Evolutionary conservation across 2,329 filamentous ascomycete species (phyloP), one percentile per base, ranked within the genome.

Genomic region (Aspergillus candidus): DNA sequence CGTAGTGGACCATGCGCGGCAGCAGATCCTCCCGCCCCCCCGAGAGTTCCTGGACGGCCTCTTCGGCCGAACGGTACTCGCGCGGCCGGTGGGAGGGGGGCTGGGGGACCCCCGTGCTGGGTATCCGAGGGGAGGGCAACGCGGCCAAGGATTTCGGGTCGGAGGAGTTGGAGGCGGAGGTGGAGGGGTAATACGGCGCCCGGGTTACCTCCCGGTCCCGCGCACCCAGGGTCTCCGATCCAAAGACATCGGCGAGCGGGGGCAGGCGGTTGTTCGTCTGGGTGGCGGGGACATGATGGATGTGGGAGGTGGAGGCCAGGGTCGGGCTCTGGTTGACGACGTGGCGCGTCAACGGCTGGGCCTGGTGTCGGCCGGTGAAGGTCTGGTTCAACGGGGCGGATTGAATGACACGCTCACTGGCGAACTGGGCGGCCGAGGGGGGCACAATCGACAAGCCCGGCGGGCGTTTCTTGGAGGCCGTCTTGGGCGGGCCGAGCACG

Each of bases 41-140:
- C 4, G 90, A 84, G 50, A 98, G 70, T 52, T 93, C 88, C 46
- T 88, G 86, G 48, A 97, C 90, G 3, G 88, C 93, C 63, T 98
- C 93, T 65, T 98, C 93, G 11, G 93, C 93, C 3, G 91, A 96
- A 58, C 89, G 86, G 69, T 94, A 97, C 62, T 97, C 93, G 45
- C 91, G 80, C 10, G 83, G 75, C 47, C 91, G 81, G 40, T 65
- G 68, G 6, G 18, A 18, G 1, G 76, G 75, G 7, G 77, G 77
- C 17, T 79, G 74, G 72, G 74, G 41, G 44, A 57, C 53, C 47
- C 67, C 22, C 6, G 22, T 54, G 42, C 67, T 43, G 75, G 83
- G 81, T 54, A 88, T 86, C 47, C 84, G 79, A 2, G 89, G 90
- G 1, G 89, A 94, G 0, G 87, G 80, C 44, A 93, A 72, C 1